Conservation (phyloP, 345 rosid species). For the Iberis pinnata region DNA sequence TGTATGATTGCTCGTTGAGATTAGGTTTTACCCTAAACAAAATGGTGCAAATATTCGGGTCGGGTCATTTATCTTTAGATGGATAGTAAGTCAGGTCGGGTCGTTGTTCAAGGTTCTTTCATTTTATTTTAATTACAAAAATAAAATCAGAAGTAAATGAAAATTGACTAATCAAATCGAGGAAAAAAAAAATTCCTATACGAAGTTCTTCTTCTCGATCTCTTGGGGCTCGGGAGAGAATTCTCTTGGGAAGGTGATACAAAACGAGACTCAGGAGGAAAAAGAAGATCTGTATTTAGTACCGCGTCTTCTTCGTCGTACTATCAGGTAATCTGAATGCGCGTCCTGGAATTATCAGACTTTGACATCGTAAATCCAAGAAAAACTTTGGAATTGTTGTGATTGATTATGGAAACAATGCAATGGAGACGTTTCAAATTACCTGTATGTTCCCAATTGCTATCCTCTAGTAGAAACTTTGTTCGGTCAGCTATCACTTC, state of each 20-base stretch:
- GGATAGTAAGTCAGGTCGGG: not conserved
- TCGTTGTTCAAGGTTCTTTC: not conserved
- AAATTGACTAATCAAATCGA: constrained; percentile 28
- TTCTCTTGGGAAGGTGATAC: constrained; percentile 9
- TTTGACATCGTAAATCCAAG: constrained; percentile 4
- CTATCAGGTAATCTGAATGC: constrained; percentile 29
- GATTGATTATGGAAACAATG: not conserved
- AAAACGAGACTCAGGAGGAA: not conserved
- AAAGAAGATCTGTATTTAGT: constrained; percentile 30
- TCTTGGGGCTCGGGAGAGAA: constrained; percentile 26
- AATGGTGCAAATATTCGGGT: not conserved
- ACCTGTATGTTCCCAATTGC: constrained; percentile 26
- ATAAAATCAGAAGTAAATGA: not conserved
- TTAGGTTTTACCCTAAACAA: no score
- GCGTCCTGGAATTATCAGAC: constrained; percentile 13
- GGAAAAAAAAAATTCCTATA: constrained; percentile 12
- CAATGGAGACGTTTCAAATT: constrained; percentile 14
- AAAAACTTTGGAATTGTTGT: not conserved
- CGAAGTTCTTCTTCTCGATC: constrained; percentile 29
- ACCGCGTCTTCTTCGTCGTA: constrained; percentile 19
- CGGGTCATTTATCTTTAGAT: not conserved
- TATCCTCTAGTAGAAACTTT: no score
- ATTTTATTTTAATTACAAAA: no score
- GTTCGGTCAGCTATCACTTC: no score
- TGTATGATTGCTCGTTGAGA: no score